Percentiles rank a stretch among this genome's conserved stretches.
These are phyloP conservation scores for Fraxinus albicans DNA, from an alignment of 305 asterid species.

Conservation along the genomic window DNA sequence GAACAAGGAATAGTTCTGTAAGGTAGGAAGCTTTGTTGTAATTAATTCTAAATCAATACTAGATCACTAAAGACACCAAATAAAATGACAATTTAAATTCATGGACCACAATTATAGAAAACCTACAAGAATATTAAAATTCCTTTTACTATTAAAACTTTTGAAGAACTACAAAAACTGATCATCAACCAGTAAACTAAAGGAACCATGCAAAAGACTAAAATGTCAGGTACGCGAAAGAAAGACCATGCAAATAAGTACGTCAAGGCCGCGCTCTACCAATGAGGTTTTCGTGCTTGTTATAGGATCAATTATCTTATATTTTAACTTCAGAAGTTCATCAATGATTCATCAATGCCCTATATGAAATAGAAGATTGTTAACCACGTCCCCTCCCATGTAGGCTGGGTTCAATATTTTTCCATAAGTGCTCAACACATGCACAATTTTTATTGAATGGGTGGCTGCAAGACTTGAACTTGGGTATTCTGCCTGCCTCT, in stretches of 20 bases:
- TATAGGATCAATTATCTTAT: not conserved
- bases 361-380: not conserved
- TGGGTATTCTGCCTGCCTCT: not conserved
- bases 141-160: not conserved
- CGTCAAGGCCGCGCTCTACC: too few species aligned
- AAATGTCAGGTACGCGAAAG: not conserved
- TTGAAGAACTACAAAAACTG: not conserved
- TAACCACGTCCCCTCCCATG: not conserved
- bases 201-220: not conserved
- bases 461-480: not conserved
- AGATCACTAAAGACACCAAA: not conserved
- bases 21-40: not conserved
- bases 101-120: not conserved
- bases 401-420: not conserved
- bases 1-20: not conserved
- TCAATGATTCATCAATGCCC: not conserved
- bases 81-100: not conserved
- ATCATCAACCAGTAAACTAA: not conserved
- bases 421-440: not conserved
- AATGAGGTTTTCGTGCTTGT: not conserved
- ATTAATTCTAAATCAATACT: not conserved
- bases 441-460: not conserved
- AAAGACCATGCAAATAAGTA: too few species aligned
- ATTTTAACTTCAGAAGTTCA: not conserved
- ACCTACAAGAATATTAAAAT: not conserved